phyloP scores from a whole-genome alignment of 371 early-diverging fungal species.

The Rhizopus microsporus region DNA sequence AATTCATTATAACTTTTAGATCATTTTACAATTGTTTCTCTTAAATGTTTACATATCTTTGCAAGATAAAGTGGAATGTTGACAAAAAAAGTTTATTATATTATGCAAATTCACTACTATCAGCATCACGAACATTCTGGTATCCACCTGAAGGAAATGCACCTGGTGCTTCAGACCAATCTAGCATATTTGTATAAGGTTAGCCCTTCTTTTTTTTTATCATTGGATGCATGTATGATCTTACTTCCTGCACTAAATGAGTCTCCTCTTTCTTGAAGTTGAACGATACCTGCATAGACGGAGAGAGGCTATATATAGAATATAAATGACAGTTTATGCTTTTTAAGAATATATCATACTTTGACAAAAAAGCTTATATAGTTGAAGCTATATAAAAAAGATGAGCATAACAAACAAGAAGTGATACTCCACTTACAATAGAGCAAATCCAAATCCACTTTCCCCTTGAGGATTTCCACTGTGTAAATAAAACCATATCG shows the following conservation, averaged over 20 bases:
- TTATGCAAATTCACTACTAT: slow-evolving; percentile 31
- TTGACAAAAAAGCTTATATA: slow-evolving; percentile 47
- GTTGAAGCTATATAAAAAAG: slow-evolving; percentile 35
- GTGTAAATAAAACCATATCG: slow-evolving; percentile 51
- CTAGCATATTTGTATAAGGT: slow-evolving; percentile 11
- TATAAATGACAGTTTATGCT: not conserved
- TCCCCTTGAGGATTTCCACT: slow-evolving; percentile 35
- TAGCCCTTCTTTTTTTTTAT: not conserved
- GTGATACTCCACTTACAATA: slow-evolving; percentile 34
- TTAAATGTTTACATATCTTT: too few relatives aligned
- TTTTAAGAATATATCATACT: slow-evolving; percentile 23
- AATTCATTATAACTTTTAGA: too few relatives aligned
- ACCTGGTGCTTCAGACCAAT: slow-evolving; percentile 52
- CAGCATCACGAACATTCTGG: slow-evolving; percentile 50
- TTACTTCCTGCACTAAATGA: slow-evolving; percentile 40
- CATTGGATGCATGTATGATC: not conserved
- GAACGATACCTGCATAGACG: slow-evolving; percentile 40
- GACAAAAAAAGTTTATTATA: not conserved
- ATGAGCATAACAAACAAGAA: not conserved
- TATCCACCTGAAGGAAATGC: slow-evolving; percentile 50
- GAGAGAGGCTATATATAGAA: slow-evolving; percentile 38
- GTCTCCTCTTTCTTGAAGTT: slow-evolving; percentile 50
- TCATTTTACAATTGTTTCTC: too few relatives aligned
- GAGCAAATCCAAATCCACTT: slow-evolving; percentile 44
- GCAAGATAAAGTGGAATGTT: too few relatives aligned